Evolutionary conservation across 2,329 filamentous ascomycete species (phyloP).

Genomic region (Paraphoma sp.): DNA sequence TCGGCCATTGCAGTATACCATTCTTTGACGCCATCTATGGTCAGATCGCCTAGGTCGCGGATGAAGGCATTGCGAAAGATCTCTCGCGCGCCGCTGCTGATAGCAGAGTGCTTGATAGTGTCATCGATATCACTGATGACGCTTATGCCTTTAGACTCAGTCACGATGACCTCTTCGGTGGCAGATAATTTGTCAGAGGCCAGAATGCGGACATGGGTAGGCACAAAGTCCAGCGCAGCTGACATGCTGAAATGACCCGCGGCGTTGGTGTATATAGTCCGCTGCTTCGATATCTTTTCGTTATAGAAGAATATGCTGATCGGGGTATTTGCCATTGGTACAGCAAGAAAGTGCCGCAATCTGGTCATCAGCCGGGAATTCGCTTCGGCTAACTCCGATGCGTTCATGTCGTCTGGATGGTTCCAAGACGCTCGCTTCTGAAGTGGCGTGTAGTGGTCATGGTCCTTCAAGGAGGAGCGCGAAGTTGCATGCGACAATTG

Average conservation of each 20-base stretch:
- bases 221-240: conserved; percentile 85
- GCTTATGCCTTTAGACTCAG: conserved; percentile 81
- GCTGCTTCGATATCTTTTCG: conserved; percentile 78
- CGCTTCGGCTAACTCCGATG: conserved; percentile 77
- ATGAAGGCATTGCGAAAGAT: conserved; percentile 98
- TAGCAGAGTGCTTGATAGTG: conserved; percentile 95
- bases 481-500: conserved; percentile 35
- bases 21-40: conserved; percentile 83
- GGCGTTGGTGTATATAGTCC: conserved; percentile 84
- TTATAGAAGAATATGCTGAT: conserved; percentile 98
- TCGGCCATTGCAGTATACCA: conserved; percentile 84
- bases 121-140: conserved; percentile 98
- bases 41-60: conserved; percentile 80
- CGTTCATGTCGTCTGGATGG: conserved; percentile 68
- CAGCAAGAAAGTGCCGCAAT: conserved; percentile 87
- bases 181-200: conserved; percentile 85
- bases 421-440: conserved; percentile 59
- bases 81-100: conserved; percentile 83
- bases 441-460: conserved; percentile 45
- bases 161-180: conserved; percentile 78
- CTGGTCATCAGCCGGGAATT: conserved; percentile 89
- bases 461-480: conserved; percentile 32
- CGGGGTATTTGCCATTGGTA: conserved; percentile 75
- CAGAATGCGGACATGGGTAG: conserved; percentile 85
- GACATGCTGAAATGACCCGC: conserved; percentile 86